These are phyloP conservation scores for Diaporthe helianthi DNA, from an alignment of 2,329 filamentous ascomycete genomes.

Conservation along the genomic window DNA sequence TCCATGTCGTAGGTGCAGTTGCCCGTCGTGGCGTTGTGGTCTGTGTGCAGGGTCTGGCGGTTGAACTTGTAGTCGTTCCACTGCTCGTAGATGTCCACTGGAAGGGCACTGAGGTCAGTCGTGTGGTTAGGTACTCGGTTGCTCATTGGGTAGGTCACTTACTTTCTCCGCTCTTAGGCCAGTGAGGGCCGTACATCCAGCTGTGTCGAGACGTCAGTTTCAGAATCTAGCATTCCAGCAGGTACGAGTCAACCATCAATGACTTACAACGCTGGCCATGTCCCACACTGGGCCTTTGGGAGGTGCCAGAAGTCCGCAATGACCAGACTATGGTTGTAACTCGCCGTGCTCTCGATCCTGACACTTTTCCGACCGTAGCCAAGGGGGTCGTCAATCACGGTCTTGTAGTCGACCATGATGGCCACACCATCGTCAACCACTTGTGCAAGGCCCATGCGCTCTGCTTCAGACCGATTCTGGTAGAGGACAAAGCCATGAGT, in stretches of 20 bases:
- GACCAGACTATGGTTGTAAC: slow-evolving; percentile 71
- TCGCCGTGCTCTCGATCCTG: slow-evolving; percentile 67
- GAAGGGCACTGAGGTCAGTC: not conserved
- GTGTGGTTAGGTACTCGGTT: accelerated
- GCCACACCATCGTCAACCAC: slow-evolving; percentile 46
- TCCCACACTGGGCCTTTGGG: slow-evolving; percentile 69
- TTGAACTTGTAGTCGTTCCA: slow-evolving; percentile 23
- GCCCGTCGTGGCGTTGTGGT: slow-evolving; percentile 16
- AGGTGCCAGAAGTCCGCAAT: slow-evolving; percentile 75
- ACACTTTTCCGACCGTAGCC: slow-evolving; percentile 59
- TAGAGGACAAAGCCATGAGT: slow-evolving; percentile 72
- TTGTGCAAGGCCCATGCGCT: slow-evolving; percentile 45
- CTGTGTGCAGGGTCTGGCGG: slow-evolving; percentile 24
- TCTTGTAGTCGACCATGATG: slow-evolving; percentile 48
- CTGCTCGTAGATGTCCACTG: slow-evolving; percentile 33
- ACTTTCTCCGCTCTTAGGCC: slow-evolving; percentile 25
- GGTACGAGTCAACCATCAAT: not conserved
- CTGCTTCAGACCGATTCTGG: slow-evolving; percentile 45
- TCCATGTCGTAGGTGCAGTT: slow-evolving; percentile 21
- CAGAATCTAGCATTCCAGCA: not conserved
- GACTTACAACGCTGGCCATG: slow-evolving; percentile 73
- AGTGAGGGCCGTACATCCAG: slow-evolving; percentile 25
- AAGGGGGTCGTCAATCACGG: slow-evolving; percentile 35
- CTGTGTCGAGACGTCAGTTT: not conserved
- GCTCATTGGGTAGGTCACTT: not conserved